Percentiles rank a stretch among this genome's conserved stretches.
Evolutionary conservation across 441 rosid genomes (phyloP).

Genomic region (Corymbia calophylla): DNA sequence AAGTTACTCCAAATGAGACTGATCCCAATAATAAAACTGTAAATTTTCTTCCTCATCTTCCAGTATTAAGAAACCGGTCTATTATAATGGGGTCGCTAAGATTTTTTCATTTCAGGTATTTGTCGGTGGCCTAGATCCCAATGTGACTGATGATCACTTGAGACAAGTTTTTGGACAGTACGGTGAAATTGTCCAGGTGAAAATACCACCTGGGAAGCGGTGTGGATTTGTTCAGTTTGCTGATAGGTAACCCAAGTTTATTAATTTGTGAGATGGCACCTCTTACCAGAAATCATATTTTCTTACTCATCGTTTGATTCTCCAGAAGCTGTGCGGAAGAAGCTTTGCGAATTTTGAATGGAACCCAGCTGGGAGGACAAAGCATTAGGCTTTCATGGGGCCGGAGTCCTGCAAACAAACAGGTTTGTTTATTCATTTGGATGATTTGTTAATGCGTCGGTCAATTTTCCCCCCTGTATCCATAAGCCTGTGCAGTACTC

Average conservation of each 20-base stretch:
- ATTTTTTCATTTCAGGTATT: conserved; percentile 4
- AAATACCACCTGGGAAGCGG: conserved; percentile 13
- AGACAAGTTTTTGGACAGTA: conserved; percentile 15
- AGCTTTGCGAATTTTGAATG: conserved; percentile 6
- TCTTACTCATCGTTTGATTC: neutral
- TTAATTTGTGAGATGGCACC: neutral
- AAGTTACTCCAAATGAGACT: conserved; percentile 5
- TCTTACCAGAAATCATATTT: neutral
- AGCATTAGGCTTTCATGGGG: conserved; percentile 16
- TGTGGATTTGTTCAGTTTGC: conserved; percentile 13
- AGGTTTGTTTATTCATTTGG: neutral
- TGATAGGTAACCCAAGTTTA: neutral
- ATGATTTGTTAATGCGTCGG: neutral
- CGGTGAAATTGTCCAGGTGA: conserved; percentile 11
- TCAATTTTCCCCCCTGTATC: neutral
- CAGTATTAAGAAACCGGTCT: neutral
- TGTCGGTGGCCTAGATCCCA: conserved; percentile 12
- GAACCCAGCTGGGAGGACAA: conserved; percentile 11
- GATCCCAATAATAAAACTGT: conserved; percentile 16
- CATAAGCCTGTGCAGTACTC: neutral
- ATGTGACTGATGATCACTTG: conserved; percentile 11
- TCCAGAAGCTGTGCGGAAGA: conserved; percentile 14
- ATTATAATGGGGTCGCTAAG: neutral
- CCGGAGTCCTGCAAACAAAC: conserved; percentile 14
- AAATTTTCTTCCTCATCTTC: neutral